phyloP scores from a whole-genome alignment of 352 stramenopile species.

The Phytophthora constricta region DNA sequence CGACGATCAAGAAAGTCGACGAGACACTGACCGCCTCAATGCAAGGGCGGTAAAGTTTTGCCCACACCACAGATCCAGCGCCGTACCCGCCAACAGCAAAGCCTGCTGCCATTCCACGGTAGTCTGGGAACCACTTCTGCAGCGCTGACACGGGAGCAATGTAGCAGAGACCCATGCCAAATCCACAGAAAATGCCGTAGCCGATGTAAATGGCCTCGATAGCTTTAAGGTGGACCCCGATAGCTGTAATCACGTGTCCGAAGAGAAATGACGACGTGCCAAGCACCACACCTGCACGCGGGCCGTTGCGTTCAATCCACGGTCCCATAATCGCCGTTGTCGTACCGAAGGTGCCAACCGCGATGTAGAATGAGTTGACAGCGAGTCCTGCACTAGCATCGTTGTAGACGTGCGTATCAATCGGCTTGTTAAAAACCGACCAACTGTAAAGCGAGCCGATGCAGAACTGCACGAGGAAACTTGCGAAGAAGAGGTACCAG shows the following conservation, averaged over 20 bases:
- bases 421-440: slow-evolving; percentile 77
- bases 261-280: slow-evolving; percentile 57
- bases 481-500: slow-evolving; percentile 71
- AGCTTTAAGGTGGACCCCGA: slow-evolving; percentile 51
- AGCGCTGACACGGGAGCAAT: slow-evolving; percentile 73
- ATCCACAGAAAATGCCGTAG: slow-evolving; percentile 70
- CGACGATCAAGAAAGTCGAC: slow-evolving; percentile 57
- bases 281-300: slow-evolving; percentile 55
- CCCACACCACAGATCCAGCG: slow-evolving; percentile 63
- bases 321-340: slow-evolving; percentile 75
- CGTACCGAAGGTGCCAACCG: slow-evolving; percentile 62
- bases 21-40: slow-evolving; percentile 58
- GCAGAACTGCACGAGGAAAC: slow-evolving; percentile 75
- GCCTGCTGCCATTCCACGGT: slow-evolving; percentile 65
- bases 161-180: slow-evolving; percentile 78
- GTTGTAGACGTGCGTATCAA: slow-evolving; percentile 56
- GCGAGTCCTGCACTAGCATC: slow-evolving; percentile 50
- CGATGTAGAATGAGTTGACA: slow-evolving; percentile 79
- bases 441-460: slow-evolving; percentile 76
- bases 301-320: slow-evolving; percentile 73
- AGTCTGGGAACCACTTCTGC: slow-evolving; percentile 82
- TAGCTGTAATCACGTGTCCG: slow-evolving; percentile 50
- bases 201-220: slow-evolving; percentile 63
- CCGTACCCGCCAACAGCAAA: slow-evolving; percentile 75
- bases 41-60: slow-evolving; percentile 66